phyloP scores from a whole-genome alignment of 768 basidiomycete genomes.

The Russula abietina region DNA sequence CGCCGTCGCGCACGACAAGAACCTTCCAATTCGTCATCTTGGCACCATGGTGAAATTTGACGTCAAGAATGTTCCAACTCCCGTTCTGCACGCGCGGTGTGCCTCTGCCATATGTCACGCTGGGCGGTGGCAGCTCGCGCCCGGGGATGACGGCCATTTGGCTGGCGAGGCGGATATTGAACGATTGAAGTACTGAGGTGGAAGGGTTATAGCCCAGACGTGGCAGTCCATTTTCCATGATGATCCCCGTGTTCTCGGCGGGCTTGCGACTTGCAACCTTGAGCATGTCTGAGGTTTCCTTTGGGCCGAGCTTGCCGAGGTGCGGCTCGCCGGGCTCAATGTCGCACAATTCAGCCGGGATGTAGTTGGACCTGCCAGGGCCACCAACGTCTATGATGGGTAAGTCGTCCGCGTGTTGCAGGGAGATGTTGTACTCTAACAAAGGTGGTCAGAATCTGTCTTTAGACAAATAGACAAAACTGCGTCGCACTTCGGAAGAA shows the following conservation, averaged over 20 bases:
- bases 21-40: conserved; percentile 57
- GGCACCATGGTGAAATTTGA: conserved; percentile 58
- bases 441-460: not conserved
- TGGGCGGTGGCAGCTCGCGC: conserved; percentile 57
- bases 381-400: conserved; percentile 35
- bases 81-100: conserved; percentile 47
- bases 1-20: conserved; percentile 53
- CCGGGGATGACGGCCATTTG: conserved; percentile 62
- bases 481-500: conserved; percentile 51
- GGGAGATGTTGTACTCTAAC: conserved; percentile 52
- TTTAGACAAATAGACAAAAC: not conserved
- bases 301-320: conserved; percentile 53
- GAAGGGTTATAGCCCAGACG: conserved; percentile 46
- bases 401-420: conserved; percentile 38
- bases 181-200: conserved; percentile 39
- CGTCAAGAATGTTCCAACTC: conserved; percentile 71
- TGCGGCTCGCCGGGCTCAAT: conserved; percentile 56
- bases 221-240: conserved; percentile 53
- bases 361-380: conserved; percentile 32
- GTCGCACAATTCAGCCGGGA: conserved; percentile 69
- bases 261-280: conserved; percentile 60
- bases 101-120: conserved; percentile 47
- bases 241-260: conserved; percentile 48
- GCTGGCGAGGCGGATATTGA: conserved; percentile 49
- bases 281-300: conserved; percentile 67